phyloP scores from a whole-genome alignment of 78 protist species.

The Monosiga brevicollis region DNA sequence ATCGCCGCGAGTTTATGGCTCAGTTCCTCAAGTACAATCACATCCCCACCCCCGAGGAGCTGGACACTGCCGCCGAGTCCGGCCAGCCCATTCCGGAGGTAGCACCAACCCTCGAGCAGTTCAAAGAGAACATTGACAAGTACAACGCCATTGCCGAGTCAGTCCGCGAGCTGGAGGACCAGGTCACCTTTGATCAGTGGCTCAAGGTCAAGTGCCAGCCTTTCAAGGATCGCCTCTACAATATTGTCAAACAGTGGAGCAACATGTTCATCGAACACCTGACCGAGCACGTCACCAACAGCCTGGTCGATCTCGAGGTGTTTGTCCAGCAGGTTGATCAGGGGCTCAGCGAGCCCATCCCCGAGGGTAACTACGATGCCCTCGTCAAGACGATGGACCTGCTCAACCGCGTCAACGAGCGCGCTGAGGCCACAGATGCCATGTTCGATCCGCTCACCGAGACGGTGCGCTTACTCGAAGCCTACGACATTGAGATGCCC shows the following conservation, averaged over 20 bases:
- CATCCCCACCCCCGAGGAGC: background rate
- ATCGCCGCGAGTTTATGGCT: background rate
- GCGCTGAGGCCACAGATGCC: slow-evolving; percentile 21
- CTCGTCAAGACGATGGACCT: slow-evolving; percentile 37
- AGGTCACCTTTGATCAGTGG: slow-evolving; percentile 17
- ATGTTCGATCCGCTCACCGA: slow-evolving; percentile 26
- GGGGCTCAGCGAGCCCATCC: slow-evolving; percentile 13
- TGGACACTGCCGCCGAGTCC: background rate
- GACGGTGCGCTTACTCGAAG: slow-evolving; percentile 32
- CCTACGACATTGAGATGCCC: slow-evolving; percentile 2
- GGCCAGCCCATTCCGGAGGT: background rate
- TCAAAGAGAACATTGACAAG: slow-evolving; percentile 19
- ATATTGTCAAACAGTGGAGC: slow-evolving; percentile 29
- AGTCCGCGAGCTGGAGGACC: background rate
- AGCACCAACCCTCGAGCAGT: slow-evolving; percentile 26
- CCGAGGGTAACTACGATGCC: slow-evolving; percentile 13
- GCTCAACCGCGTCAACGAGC: slow-evolving; percentile 12
- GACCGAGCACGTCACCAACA: background rate
- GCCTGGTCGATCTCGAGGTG: background rate
- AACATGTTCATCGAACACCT: slow-evolving; percentile 27
- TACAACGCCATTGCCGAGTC: background rate
- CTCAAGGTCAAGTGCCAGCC: slow-evolving; percentile 40
- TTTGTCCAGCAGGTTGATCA: background rate
- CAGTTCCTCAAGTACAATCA: slow-evolving; percentile 14
- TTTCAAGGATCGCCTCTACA: slow-evolving; percentile 7